A percentile compares a stretch with the other conserved stretches of the same genome.
These are phyloP conservation scores for Cotoneaster glaucophyllus DNA, from an alignment of 306 rosid species.

Conservation along the genomic window DNA sequence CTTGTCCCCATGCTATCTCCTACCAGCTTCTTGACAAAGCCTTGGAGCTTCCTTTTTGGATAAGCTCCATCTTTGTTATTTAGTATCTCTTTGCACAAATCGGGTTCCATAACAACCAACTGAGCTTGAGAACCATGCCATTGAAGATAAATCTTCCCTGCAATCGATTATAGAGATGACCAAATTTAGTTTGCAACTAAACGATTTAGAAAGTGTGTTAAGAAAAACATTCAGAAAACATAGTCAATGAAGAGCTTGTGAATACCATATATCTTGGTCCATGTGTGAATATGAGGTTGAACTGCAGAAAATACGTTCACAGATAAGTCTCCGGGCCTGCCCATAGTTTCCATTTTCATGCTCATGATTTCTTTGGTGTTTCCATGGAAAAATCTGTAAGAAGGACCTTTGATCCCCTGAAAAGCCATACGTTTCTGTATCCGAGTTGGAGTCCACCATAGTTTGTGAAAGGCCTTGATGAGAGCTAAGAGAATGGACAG, in stretches of 20 bases:
- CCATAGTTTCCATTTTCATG: neutral
- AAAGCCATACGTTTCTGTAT: too few species aligned
- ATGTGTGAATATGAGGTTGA: slow-evolving; percentile 8
- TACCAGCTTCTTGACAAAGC: slow-evolving; percentile 3
- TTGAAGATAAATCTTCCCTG: slow-evolving; percentile 28
- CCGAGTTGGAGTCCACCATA: too few species aligned
- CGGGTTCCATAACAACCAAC: slow-evolving; percentile 20
- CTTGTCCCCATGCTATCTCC: slow-evolving; percentile 13
- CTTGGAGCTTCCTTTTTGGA: neutral
- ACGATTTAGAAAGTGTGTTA: too few species aligned
- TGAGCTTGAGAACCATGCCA: slow-evolving; percentile 26
- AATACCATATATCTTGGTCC: slow-evolving; percentile 5
- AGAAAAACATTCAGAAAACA: neutral
- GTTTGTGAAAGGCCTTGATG: neutral
- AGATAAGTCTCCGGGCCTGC: neutral
- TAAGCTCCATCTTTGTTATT: slow-evolving; percentile 5
- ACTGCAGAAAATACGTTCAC: slow-evolving; percentile 1
- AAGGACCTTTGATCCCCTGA: slow-evolving; percentile 3
- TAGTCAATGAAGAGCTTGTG: neutral
- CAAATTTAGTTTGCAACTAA: neutral
- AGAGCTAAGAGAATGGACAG: neutral
- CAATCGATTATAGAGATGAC: neutral
- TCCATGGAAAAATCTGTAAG: slow-evolving; percentile 15
- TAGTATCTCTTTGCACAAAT: slow-evolving; percentile 26
- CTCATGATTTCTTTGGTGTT: slow-evolving; percentile 14